Conservation (phyloP, 2,329 filamentous ascomycete genomes). For the Aspergillus transmontanensis region DNA sequence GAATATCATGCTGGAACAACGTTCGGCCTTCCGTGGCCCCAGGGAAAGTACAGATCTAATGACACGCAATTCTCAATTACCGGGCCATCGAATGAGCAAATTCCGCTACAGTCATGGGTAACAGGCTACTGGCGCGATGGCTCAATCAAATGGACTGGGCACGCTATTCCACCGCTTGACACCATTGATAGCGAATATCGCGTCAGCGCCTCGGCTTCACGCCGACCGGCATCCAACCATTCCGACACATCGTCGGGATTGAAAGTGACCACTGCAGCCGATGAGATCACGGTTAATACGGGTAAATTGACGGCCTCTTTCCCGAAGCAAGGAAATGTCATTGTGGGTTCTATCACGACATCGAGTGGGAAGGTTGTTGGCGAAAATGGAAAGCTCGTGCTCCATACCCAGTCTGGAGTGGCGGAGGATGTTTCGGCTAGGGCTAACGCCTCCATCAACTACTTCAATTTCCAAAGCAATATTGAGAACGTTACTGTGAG, state of each 20-base stretch:
- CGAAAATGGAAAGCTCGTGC: conserved; percentile 51
- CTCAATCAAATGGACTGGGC: conserved; percentile 64
- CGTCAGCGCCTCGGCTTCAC: conserved; percentile 32
- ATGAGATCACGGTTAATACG: conserved; percentile 46
- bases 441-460: conserved; percentile 41
- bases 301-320: conserved; percentile 49
- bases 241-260: conserved; percentile 4
- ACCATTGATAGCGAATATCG: conserved; percentile 47
- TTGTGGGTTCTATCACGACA: conserved; percentile 47
- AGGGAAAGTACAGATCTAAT: conserved; percentile 42
- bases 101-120: conserved; percentile 56
- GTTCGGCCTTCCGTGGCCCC: conserved; percentile 49
- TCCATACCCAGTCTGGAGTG: conserved; percentile 56
- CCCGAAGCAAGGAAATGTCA: conserved; percentile 44
- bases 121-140: conserved; percentile 64
- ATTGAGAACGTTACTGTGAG: conserved; percentile 56
- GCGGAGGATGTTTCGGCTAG: conserved; percentile 42
- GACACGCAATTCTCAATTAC: conserved; percentile 41
- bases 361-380: conserved; percentile 48
- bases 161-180: conserved; percentile 54
- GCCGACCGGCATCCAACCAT: not conserved
- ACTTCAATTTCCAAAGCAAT: conserved; percentile 52
- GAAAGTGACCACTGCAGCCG: conserved; percentile 13
- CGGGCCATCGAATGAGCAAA: conserved; percentile 19
- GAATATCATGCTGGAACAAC: conserved; percentile 41